Evolutionary conservation across 129 eudicot species (phyloP).

Genomic region (Tagetes patula): DNA sequence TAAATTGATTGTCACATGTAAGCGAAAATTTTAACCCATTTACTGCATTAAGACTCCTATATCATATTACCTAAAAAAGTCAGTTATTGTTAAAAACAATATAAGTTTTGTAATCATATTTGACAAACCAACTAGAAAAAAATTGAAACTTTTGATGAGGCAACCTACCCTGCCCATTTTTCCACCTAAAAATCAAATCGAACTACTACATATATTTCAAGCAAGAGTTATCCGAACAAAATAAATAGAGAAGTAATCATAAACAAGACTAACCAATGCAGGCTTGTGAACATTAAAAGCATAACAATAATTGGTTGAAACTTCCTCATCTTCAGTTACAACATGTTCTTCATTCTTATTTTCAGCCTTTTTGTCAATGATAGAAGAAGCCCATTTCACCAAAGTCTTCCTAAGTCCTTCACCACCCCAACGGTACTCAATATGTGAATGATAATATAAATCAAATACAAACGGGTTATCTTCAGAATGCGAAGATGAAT

Average conservation of each 20-base stretch:
- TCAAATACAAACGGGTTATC: constrained; percentile 84
- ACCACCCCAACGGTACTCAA: constrained; percentile 99
- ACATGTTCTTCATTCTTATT: constrained; percentile 56
- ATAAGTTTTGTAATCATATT: constrained; percentile 4
- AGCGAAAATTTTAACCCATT: too few species aligned
- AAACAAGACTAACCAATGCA: constrained; percentile 50
- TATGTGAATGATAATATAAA: constrained; percentile 88
- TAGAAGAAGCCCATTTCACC: constrained; percentile 79
- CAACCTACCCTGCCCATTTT: not conserved
- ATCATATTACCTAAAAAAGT: not conserved
- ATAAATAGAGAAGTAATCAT: not conserved
- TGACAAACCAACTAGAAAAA: not conserved
- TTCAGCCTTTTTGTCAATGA: constrained; percentile 57
- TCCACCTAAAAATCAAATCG: not conserved
- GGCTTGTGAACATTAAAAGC: constrained; percentile 79
- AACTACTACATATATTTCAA: not conserved
- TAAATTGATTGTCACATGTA: not conserved
- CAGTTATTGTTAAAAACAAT: not conserved
- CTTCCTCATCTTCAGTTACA: constrained; percentile 84
- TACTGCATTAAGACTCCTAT: not conserved
- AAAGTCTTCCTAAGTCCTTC: constrained; percentile 96
- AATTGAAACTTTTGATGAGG: not conserved
- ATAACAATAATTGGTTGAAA: constrained; percentile 86
- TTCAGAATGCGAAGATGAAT: constrained; percentile 74
- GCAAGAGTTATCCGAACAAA: not conserved